These are phyloP conservation scores for Eragrostis curvula DNA, from an alignment of 176 grass and related monocot species.

Conservation along the genomic window DNA sequence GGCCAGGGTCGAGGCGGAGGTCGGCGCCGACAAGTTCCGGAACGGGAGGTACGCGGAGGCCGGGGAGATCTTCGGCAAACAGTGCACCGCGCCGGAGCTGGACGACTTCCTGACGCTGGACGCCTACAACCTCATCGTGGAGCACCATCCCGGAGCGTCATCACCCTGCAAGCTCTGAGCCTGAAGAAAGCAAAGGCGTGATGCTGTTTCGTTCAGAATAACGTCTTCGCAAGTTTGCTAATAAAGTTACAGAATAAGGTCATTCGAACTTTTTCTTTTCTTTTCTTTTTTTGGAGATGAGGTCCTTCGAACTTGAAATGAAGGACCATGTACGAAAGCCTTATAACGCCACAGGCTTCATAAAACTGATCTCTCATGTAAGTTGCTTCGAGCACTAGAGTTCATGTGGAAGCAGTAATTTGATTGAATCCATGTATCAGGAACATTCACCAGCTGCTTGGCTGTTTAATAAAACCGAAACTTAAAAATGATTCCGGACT, in stretches of 20 bases:
- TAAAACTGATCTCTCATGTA: neutral
- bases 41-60: conserved; percentile 64
- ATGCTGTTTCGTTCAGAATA: neutral
- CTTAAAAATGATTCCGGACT: neutral
- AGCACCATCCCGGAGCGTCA: conserved; percentile 60
- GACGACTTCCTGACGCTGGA: conserved; percentile 92
- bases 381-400: neutral
- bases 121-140: conserved; percentile 80
- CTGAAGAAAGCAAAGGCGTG: neutral
- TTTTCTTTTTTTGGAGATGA: too few relatives aligned
- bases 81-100: conserved; percentile 75
- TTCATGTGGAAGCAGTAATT: neutral
- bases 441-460: neutral
- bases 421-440: neutral
- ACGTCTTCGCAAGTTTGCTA: neutral
- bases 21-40: conserved; percentile 58
- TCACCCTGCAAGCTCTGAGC: conserved; percentile 60
- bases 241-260: neutral
- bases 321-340: too few relatives aligned
- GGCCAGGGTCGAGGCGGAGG: conserved; percentile 68
- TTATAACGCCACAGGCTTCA: too few relatives aligned
- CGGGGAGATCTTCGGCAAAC: conserved; percentile 66
- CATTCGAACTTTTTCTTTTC: neutral
- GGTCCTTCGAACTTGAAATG: neutral
- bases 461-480: too few relatives aligned